phyloP scores from a whole-genome alignment of 306 rosid species.

The Glycine soja region DNA sequence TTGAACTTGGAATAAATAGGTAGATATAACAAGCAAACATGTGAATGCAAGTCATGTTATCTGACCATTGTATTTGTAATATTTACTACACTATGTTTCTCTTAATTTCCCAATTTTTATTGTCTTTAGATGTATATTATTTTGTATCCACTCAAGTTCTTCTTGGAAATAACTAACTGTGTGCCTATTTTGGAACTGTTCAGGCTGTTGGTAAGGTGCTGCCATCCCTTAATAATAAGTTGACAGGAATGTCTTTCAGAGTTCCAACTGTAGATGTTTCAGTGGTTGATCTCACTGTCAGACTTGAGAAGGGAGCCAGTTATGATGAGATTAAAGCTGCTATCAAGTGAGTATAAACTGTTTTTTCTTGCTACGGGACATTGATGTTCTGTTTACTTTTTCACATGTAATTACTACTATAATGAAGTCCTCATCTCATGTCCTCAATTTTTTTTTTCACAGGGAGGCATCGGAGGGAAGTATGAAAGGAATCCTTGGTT shows the following conservation, averaged over 20 bases:
- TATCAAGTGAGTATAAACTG: conserved; percentile 63
- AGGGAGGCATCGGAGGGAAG: conserved; percentile 84
- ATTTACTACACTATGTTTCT: background rate
- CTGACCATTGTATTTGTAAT: background rate
- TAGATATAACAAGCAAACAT: background rate
- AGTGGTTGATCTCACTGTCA: conserved; percentile 93
- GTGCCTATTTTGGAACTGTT: conserved; percentile 2
- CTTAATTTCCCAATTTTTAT: background rate
- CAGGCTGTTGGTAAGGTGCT: conserved; percentile 97
- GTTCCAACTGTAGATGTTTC: conserved; percentile 95
- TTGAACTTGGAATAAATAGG: background rate
- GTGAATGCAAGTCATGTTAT: background rate
- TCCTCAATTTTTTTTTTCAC: conserved; percentile 1
- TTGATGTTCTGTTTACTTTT: background rate
- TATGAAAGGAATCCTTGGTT: conserved; percentile 80
- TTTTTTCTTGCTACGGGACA: background rate
- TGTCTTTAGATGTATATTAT: background rate
- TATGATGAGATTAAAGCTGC: conserved; percentile 85
- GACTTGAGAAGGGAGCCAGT: conserved; percentile 72
- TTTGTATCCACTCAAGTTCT: background rate
- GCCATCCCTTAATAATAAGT: conserved; percentile 80
- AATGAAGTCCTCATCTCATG: background rate
- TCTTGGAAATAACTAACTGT: background rate
- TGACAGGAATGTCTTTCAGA: conserved; percentile 94
- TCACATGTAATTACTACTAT: background rate